Evolutionary conservation across 2,329 filamentous ascomycete genomes (phyloP).

Genomic region (Nemania sp.): DNA sequence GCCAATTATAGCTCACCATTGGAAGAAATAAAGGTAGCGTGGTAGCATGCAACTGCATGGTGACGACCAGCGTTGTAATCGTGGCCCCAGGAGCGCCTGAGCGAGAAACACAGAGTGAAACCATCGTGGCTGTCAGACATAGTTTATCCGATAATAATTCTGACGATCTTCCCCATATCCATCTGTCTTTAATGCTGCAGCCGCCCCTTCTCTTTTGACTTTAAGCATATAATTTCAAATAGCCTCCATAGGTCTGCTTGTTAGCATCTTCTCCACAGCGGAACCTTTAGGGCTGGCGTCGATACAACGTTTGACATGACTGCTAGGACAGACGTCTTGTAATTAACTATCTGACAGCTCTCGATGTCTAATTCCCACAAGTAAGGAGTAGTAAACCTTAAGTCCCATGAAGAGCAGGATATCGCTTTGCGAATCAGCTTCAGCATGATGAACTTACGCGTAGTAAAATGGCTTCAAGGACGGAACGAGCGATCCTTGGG

Average conservation of each 20-base stretch:
- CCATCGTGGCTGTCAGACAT: too few species aligned
- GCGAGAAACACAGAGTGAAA: too few species aligned
- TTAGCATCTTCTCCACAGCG: background rate
- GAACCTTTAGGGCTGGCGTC: background rate
- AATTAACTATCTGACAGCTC: background rate
- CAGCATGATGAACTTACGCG: background rate
- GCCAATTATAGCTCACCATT: too few species aligned
- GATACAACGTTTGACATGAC: background rate
- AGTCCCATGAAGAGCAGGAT: background rate
- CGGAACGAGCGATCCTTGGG: background rate
- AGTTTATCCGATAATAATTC: too few species aligned
- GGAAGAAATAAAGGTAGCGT: too few species aligned
- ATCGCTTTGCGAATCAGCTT: background rate
- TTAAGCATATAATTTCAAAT: background rate
- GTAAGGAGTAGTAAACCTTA: background rate
- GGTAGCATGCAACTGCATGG: too few species aligned
- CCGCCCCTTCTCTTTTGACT: background rate
- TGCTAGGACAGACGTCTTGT: background rate
- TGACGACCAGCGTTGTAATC: too few species aligned
- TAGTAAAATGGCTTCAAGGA: background rate
- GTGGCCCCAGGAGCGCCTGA: too few species aligned
- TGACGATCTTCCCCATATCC: background rate
- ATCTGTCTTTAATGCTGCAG: background rate
- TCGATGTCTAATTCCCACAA: background rate
- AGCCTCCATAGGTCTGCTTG: background rate